A percentile compares a stretch with the other conserved stretches of the same genome.
Evolutionary conservation across 768 basidiomycete species (phyloP).

Genomic region (Phaeolepiota aurea): DNA sequence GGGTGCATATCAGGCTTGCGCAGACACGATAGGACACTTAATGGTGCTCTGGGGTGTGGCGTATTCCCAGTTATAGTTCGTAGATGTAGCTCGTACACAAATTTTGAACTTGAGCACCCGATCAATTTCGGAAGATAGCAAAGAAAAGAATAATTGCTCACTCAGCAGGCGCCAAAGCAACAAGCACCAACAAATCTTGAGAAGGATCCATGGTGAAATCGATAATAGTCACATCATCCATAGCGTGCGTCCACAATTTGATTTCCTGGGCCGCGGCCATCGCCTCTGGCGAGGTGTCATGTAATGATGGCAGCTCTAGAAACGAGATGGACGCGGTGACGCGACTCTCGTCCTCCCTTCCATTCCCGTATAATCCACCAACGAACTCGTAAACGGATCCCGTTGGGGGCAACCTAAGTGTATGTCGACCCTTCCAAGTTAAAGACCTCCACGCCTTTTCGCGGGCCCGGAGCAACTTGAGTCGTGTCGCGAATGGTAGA

Average conservation of each 20-base stretch:
- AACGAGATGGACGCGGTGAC: constrained; percentile 39
- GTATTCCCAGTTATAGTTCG: constrained; percentile 43
- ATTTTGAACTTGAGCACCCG: constrained; percentile 33
- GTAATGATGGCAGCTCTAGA: constrained; percentile 34
- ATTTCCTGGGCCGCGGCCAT: constrained; percentile 14
- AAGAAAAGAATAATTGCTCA: constrained; percentile 16
- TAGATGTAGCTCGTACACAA: constrained; percentile 41
- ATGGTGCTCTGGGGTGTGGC: constrained; percentile 36
- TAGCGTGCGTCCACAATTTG: constrained; percentile 34
- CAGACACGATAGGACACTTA: constrained; percentile 29
- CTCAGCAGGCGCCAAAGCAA: constrained; percentile 32
- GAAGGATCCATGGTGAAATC: constrained; percentile 54
- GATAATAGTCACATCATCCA: constrained; percentile 33
- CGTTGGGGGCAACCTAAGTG: constrained; percentile 30
- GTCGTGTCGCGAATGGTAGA: constrained; percentile 29
- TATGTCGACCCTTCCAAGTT: constrained; percentile 26
- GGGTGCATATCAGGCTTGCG: constrained; percentile 18
- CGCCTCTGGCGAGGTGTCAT: constrained; percentile 12
- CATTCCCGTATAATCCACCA: constrained; percentile 42
- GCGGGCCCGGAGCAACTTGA: constrained; percentile 29
- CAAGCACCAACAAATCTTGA: constrained; percentile 45
- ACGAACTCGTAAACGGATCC: constrained; percentile 44
- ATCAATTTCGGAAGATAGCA: too few relatives aligned
- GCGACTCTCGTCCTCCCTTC: constrained; percentile 32
- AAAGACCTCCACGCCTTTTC: constrained; percentile 43